Base-by-base conservation (phyloP, 2,329 filamentous ascomycete genomes). In the Parasarocladium wereldwijsianum region DNA sequence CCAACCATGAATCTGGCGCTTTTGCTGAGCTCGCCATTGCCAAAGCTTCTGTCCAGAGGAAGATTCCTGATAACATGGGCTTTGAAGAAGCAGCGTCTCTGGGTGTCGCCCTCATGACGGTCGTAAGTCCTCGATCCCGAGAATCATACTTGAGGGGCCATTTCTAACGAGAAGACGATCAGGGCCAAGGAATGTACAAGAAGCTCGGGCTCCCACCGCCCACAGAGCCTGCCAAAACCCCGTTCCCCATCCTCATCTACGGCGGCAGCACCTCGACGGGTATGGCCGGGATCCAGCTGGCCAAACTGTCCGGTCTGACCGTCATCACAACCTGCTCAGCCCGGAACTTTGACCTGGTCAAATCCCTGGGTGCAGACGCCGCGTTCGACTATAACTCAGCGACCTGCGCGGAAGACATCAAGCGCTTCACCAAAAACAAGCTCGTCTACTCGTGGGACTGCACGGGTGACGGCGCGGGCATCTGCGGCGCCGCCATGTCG, bases 181-280 rank as follows among this genome's bases (percentile, higher is more conserved):
- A 60, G 55, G 60, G 50, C 32, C 62, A 65, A 49, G 55, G 51
- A 3, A 52, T 68, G n/a, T 66, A 65, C 47, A 55, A 62, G 36
- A 41, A 44, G 15, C 53, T 66, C 3, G 34, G 49, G 31, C 51
- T 66, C 3, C 55, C 58, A 0, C 47, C 68, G 6, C 70, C 70
- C 4, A 50, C 23, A 30, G 12, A 44, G 8, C 53, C 59, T n/a
- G 30, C 44, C 20, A 48, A 46, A 18, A 46, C 51, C 13, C 43
- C 52, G 28, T 43, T 52, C 35, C 46, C 54, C 3, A 41, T 62
- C 34, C 42, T 57, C 27, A 52, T 55, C 35, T 57, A 59, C 28
- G 57, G 53, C 26, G 54, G 51, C n/a, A 62, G 62, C 43, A 68
- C 58, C 19, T 64, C 64, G 14, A 66, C 64, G n/a, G 59, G 58